Base-by-base conservation (phyloP, 2,329 filamentous ascomycete species). In the Thermomyces lanuginosus region DNA sequence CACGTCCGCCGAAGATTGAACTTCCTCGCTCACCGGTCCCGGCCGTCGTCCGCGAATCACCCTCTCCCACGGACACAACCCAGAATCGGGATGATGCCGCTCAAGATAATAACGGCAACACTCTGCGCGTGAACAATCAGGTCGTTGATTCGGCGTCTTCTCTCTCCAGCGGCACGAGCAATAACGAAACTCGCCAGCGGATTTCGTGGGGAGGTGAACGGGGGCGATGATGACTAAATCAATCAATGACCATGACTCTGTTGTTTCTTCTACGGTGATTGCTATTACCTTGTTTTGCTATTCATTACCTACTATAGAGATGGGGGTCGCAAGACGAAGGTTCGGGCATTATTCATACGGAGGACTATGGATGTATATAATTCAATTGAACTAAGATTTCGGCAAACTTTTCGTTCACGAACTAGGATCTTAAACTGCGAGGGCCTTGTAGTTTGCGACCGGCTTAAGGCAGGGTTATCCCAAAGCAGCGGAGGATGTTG, bases 131-230 rank as follows among this genome's bases (percentile, higher is more conserved):
- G 16, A 29, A 21, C 9, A 33, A 29, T 16, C 27, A 33, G 15
- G 29, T 33, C 14, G 31, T 28, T 3, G 31, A 33, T n/a, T n/a
- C 25, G 24, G 27, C 9, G 30, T n/a, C 31, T 24, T 21, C 22
- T 8, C 27, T 28, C 17, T 28, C 31, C 21, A 29, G 31, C 6
- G 14, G 10, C 6, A 22, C 31, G n/a, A 18, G 24, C 14, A 21
- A 25, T 5, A 27, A 33, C 21, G 31, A 28, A 5, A 27, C 16
- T 17, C 27, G 31, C 8, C 19, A 32, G 16, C 26, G 27, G 16
- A 24, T 33, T 4, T 33, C 31, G 8, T 33, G 31, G 31, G 31
- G 31, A 4, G 31, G 31, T 21, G 31, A 33, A 15, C 31, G 27
- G 18, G 31, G 31, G 19, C 28, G 31, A 20, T 17, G 24, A 17